Conservation (phyloP, 164 flowering plant species). For the Malania oleifera region DNA sequence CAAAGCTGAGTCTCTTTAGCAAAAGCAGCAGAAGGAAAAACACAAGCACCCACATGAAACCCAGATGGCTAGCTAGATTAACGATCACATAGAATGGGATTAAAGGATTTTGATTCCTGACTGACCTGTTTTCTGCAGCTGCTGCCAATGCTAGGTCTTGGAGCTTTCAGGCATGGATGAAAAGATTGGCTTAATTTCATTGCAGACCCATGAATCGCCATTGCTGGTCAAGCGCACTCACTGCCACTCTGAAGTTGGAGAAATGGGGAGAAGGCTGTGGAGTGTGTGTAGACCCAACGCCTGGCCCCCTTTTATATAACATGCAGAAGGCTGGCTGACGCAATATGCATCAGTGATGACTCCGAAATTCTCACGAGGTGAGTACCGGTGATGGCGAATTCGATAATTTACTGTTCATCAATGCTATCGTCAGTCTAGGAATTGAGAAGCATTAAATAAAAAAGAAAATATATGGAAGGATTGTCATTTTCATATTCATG, state of each 20-base stretch:
- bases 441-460: no score
- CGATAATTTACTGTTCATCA: no score
- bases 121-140: conserved; percentile 31
- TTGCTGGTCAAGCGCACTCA: conserved; percentile 4
- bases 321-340: no score
- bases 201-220: conserved; percentile 28
- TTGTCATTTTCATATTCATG: no score
- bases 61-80: neutral
- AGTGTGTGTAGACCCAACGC: no score
- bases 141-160: conserved; percentile 13
- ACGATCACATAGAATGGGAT: neutral
- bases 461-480: no score
- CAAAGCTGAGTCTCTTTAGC: no score
- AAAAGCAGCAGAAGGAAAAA: neutral
- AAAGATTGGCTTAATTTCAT: conserved; percentile 9
- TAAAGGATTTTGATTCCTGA: neutral
- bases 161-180: conserved; percentile 14
- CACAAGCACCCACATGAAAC: neutral
- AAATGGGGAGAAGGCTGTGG: neutral
- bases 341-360: no score
- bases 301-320: neutral
- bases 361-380: no score
- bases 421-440: no score
- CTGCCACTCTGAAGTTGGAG: neutral
- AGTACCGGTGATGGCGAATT: no score